Conservation (phyloP, 257 asterid genomes). For the Solanum sitiens region DNA sequence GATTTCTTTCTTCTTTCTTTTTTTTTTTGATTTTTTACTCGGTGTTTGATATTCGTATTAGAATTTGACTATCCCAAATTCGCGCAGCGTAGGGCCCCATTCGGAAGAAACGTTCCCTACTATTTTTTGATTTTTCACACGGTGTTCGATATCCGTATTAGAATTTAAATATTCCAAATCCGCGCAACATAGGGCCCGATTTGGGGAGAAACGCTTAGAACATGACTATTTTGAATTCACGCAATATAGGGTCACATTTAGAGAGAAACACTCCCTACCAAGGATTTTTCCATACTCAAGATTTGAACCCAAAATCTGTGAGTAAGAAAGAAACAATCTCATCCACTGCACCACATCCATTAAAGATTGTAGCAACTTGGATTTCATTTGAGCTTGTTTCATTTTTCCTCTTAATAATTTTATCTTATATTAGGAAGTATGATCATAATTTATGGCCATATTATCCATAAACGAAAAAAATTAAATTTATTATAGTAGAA, state of each 20-base stretch:
- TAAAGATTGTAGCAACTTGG: background rate
- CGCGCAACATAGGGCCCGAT: background rate
- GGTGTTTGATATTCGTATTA: background rate
- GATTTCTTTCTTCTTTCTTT: too few species aligned
- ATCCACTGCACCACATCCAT: too few species aligned
- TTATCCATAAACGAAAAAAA: background rate
- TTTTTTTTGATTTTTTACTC: background rate
- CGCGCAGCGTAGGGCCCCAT: background rate
- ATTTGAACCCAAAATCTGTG: background rate
- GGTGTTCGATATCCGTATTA: too few species aligned
- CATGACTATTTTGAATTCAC: too few species aligned
- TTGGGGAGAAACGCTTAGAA: background rate
- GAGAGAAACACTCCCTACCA: background rate
- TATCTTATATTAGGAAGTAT: background rate
- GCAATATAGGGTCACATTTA: background rate
- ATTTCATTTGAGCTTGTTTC: background rate
- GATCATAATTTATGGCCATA: background rate
- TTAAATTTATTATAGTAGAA: background rate
- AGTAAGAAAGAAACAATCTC: background rate
- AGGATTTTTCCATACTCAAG: too few species aligned
- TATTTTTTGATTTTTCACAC: rapidly evolving
- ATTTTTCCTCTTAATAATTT: background rate
- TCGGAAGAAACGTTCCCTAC: background rate
- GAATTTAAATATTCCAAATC: background rate
- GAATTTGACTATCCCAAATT: background rate